phyloP scores from a whole-genome alignment of 1,284 basidiomycete genomes.

The Grifola frondosa region DNA sequence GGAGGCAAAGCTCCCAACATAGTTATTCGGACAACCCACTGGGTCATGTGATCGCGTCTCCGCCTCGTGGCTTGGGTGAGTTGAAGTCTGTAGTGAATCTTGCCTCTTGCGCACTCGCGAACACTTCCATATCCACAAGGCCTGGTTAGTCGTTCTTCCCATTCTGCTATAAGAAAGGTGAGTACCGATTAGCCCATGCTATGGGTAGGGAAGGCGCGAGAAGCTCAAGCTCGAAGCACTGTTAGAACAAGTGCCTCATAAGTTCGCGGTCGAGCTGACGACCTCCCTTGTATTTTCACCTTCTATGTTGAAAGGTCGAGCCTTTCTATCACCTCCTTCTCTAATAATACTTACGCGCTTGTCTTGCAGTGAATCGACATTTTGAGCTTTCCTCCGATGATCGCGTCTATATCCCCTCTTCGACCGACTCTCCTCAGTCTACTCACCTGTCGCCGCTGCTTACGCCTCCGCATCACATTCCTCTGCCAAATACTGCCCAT shows the following conservation, averaged over 20 bases:
- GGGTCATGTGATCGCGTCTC: conserved; percentile 19
- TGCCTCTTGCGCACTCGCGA: neutral
- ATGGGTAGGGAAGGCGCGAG: too few relatives aligned
- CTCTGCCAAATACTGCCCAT: conserved; percentile 4
- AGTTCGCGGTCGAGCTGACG: neutral
- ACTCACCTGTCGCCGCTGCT: neutral
- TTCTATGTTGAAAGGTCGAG: neutral
- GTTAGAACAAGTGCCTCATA: neutral
- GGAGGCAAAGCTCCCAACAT: too few relatives aligned
- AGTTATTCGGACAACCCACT: too few relatives aligned
- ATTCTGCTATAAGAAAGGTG: too few relatives aligned
- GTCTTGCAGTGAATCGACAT: neutral
- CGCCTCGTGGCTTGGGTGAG: conserved; percentile 21
- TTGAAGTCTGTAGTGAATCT: conserved; percentile 11
- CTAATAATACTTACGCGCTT: conserved; percentile 2
- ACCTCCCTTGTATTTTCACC: neutral
- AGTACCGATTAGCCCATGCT: too few relatives aligned
- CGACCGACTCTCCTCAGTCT: conserved; percentile 1
- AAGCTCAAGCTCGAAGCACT: too few relatives aligned
- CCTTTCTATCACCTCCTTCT: neutral
- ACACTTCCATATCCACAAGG: neutral
- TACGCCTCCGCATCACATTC: neutral
- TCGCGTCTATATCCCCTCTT: neutral
- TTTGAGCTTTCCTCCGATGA: neutral
- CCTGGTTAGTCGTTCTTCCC: neutral